Evolutionary conservation across 495 filamentous ascomycete species (phyloP), one percentile per base, ranked within the genome.

Genomic region (Penicillium goetzii): DNA sequence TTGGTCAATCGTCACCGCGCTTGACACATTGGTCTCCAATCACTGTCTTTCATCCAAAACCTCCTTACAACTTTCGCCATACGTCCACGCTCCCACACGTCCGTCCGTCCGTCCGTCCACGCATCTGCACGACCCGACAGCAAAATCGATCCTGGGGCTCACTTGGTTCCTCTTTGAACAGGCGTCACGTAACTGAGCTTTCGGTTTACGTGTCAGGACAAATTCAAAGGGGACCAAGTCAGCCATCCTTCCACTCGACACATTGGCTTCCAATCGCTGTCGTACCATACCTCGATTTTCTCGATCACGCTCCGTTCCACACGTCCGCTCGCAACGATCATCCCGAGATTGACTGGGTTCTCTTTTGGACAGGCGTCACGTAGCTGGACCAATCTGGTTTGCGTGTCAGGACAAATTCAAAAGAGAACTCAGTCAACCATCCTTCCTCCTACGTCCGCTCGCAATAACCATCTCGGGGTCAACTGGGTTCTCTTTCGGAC

Each of bases 391-490:
- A 45, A 15, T 21, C n/a, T 12, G 19, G 6, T 19, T 47, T 25
- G 11, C 43, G 23, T 47, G 43, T 47, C 43, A 47, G 43, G 43
- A 47, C 43, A 47, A 47, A 47, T 47, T 47, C 43, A 47, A 47
- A 8, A 3, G 33, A 34, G 33, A 11, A 34, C 10, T 11, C 33
- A 11, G 33, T 11, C 33, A 34, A 34, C 33, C 10, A 8, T 34
- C 33, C 10, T 17, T 6, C 15, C 1, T 34, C 11, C 4, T 9
- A 34, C 10, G 1, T 34, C 33, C 33, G 33, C 33, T 34, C 33
- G 5, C 4, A 4, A 11, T 1, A 11, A 1, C 10, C 33, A 9
- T 5, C 36, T 40, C 34, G 2, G 10, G 34, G 12, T 26, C 21
- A 28, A 23, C 45, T 11, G 19, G 10, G 19, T 25, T 50, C 19